phyloP scores from a whole-genome alignment of 2,329 filamentous ascomycete genomes.

The Pezicula neosporulosa region DNA sequence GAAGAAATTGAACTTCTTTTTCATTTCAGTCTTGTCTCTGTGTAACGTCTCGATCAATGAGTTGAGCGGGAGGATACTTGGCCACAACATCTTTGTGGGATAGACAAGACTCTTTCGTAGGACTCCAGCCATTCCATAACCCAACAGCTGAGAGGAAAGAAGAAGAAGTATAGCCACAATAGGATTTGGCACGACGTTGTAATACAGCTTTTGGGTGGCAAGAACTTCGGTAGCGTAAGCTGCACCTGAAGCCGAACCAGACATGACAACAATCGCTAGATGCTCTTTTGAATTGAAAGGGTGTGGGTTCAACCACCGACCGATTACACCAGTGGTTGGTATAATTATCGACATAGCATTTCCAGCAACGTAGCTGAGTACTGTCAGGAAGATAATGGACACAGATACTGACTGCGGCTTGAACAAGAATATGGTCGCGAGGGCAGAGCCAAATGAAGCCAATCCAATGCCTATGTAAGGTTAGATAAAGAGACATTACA shows the following conservation, averaged over 20 bases:
- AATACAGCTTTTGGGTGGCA: conserved; percentile 42
- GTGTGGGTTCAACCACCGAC: conserved; percentile 35
- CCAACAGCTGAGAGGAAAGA: conserved; percentile 43
- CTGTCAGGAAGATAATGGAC: conserved; percentile 39
- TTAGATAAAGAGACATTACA: neutral
- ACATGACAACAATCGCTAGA: conserved; percentile 38
- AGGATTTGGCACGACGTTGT: conserved; percentile 30
- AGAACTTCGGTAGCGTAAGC: conserved; percentile 37
- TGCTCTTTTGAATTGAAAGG: conserved; percentile 34
- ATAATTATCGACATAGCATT: conserved; percentile 33
- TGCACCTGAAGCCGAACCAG: conserved; percentile 30
- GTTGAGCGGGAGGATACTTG: conserved; percentile 32
- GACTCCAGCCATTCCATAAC: conserved; percentile 44
- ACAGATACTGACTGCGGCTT: conserved; percentile 43
- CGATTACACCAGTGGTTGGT: conserved; percentile 31
- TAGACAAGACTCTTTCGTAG: conserved; percentile 41
- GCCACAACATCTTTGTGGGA: conserved; percentile 29
- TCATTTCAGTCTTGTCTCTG: conserved; percentile 31
- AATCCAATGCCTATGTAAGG: conserved; percentile 26
- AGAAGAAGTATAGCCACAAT: conserved; percentile 39
- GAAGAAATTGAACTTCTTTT: conserved; percentile 32
- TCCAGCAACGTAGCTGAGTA: conserved; percentile 40
- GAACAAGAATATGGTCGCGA: conserved; percentile 43
- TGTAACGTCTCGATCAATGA: conserved; percentile 37
- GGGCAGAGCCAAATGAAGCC: conserved; percentile 33